These are phyloP conservation scores for Podospora pseudocomata DNA, from an alignment of 495 filamentous ascomycete species.

Conservation along the genomic window DNA sequence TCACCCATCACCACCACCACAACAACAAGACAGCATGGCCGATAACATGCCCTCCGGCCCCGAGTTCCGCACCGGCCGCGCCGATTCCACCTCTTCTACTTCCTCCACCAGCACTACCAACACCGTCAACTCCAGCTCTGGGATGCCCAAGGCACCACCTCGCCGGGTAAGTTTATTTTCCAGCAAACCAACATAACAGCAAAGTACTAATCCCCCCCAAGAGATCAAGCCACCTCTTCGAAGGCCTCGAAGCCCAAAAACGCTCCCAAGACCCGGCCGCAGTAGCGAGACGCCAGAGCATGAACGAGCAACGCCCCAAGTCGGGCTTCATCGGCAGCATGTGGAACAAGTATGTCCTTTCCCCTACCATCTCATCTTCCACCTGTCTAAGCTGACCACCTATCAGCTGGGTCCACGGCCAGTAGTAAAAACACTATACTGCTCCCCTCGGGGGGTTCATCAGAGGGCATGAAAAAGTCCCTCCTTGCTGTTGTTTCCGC, in stretches of 20 bases:
- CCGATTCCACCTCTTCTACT: conserved; percentile 31
- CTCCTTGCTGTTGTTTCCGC: too few relatives aligned
- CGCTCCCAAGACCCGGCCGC: conserved; percentile 38
- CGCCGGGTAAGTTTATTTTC: conserved; percentile 15
- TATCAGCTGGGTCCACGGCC: conserved; percentile 23
- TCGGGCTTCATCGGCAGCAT: conserved; percentile 44
- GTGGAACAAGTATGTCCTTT: conserved; percentile 42
- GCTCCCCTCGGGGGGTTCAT: too few relatives aligned
- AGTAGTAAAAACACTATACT: neutral
- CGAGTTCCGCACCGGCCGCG: conserved; percentile 26
- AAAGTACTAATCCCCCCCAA: neutral
- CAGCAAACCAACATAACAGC: neutral
- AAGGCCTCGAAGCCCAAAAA: conserved; percentile 43
- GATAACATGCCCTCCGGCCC: conserved; percentile 17
- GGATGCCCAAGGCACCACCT: neutral
- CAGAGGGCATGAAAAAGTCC: too few relatives aligned
- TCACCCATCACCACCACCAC: neutral
- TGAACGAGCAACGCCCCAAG: conserved; percentile 43
- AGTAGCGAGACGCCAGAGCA: conserved; percentile 41
- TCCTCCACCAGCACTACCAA: conserved; percentile 13
- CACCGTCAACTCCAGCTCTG: neutral
- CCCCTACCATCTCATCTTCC: neutral
- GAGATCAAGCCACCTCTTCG: conserved; percentile 40
- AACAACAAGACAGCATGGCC: conserved; percentile 11
- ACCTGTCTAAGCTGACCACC: neutral